These are phyloP conservation scores for Symbiodinium natans DNA, from an alignment of 73 alveolate species.

Conservation along the genomic window DNA sequence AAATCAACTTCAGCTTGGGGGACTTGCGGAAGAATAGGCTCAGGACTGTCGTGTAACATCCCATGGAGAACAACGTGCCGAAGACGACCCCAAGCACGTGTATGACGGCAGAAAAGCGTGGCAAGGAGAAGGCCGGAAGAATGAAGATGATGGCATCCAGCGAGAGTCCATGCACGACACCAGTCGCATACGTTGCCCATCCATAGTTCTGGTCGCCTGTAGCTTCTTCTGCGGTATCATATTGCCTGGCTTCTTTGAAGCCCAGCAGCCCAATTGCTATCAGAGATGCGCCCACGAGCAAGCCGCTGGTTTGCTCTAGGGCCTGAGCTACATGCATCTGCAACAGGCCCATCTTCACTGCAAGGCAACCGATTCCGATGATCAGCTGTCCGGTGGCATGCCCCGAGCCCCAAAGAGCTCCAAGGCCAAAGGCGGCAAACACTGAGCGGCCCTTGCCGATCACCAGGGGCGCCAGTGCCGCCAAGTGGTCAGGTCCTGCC, in stretches of 20 bases:
- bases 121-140: conserved; percentile 59
- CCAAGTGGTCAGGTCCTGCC: conserved; percentile 88
- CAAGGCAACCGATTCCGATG: conserved; percentile 58
- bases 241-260: conserved; percentile 57
- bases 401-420: conserved; percentile 81
- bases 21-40: conserved; percentile 69
- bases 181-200: conserved; percentile 72
- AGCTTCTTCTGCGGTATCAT: conserved; percentile 57
- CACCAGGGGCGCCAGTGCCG: conserved; percentile 86
- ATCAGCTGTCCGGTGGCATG: conserved; percentile 87
- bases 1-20: conserved; percentile 40
- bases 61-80: conserved; percentile 73
- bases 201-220: neutral
- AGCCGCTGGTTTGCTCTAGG: conserved; percentile 65
- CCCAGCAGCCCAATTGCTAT: conserved; percentile 74
- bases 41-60: conserved; percentile 64
- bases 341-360: conserved; percentile 57
- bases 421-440: conserved; percentile 84
- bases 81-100: conserved; percentile 58
- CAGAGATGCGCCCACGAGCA: conserved; percentile 55
- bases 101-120: conserved; percentile 53
- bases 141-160: conserved; percentile 66
- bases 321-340: conserved; percentile 57
- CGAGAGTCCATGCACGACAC: conserved; percentile 60
- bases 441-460: conserved; percentile 54